Base-by-base conservation (phyloP, 352 stramenopile species). In the Phytophthora quininea region DNA sequence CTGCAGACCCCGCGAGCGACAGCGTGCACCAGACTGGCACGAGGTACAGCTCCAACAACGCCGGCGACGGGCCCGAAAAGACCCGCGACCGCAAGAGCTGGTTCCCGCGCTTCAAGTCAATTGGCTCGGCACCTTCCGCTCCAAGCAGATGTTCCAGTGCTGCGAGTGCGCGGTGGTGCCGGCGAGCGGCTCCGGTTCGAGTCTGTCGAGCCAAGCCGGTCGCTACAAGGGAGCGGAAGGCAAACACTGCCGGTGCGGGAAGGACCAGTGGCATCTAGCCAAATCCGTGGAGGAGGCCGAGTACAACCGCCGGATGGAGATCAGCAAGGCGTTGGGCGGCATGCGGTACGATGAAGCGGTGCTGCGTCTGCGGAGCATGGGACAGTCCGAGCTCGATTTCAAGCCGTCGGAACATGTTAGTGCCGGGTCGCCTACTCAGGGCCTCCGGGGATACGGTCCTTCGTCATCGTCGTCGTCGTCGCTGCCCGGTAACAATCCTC, bases 31-130 rank as follows among this genome's bases (percentile, higher is more conserved):
- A 92, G 46, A 89, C 69, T 19, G 84, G 84, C 11, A 83, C 79
- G 3, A 59, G 64, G 11, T 92, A 90, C 58, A 83, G 84, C 45
- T 91, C 82, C 31, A 92, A 92, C 67, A 90, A 84, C 59, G 83
- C 85, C 14, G 82, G 85, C 52, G 85, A 93, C 33, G 83, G 82
- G 35, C 88, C 88, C 10, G 88, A 95, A 74, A 95, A 95, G 77
- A 95, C 88, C 24, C 84, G 88, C 64, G 88, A 95, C 65, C 86
- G 86, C 71, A 92, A 92, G 71, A 88, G 76, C 58, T 95, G 88
- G 88, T 95, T 95, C 66, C 88, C 88, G 19, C 88, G 88, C 54
- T 95, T 95, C 75, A 95, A 95, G 67, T 94, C 45, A 95, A 93
- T 51, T 92, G 86, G 82, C 72, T 93, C n/a, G 88, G 88, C 62